Evolutionary conservation across 2,329 filamentous ascomycete species (phyloP), one percentile per base, ranked within the genome.

Genomic region (Beauveria scarabaeidicola): DNA sequence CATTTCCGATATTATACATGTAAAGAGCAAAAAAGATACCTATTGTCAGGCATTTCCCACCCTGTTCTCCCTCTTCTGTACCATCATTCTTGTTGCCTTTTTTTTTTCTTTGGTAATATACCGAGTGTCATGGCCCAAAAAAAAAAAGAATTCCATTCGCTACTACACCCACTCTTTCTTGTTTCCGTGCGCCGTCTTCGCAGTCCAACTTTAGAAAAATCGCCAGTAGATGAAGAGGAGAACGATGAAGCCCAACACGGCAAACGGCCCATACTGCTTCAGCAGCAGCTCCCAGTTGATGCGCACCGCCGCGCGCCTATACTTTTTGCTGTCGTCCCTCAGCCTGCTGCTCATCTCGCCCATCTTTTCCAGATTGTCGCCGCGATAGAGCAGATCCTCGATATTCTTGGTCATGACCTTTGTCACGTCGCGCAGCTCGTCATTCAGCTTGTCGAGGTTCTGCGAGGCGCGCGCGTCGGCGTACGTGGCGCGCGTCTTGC

Each of bases 401-500:
- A 99, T 97, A 74, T 99, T 99, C 84, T 97, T 97, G 59, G 92
- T 97, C 95, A 99, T 99, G 70, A 99, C 92, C 77, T 97, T 92
- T 1, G 94, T 97, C 59, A 99, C 95, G 75, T 97, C 94, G 73
- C 92, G 88, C 65, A 99, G 83, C 81, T 99, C 95, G 70, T 97
- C 91, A 71, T 99, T 97, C 65, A 99, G 80, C 76, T 93, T 91
- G 74, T 95, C 91, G 61, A 99, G 83, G 75, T 97, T 97, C 75
- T 92, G 89, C 15, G 90, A 85, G 17, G 94, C 94, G 65, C 94
- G 87, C 58, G 89, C 86, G 74, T 99, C 94, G 68, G 94, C 90
- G 75, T 99, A 99, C 29, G 92, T 91, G 67, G 91, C 88, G 76
- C 93, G 94, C 44, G 92, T 96, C 71, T 91, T 88, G 71, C 88